A percentile compares a stretch with the other conserved stretches of the same genome.
These are phyloP conservation scores for Aspergillus sp. DNA, from an alignment of 2,329 filamentous ascomycete genomes.

Conservation along the genomic window DNA sequence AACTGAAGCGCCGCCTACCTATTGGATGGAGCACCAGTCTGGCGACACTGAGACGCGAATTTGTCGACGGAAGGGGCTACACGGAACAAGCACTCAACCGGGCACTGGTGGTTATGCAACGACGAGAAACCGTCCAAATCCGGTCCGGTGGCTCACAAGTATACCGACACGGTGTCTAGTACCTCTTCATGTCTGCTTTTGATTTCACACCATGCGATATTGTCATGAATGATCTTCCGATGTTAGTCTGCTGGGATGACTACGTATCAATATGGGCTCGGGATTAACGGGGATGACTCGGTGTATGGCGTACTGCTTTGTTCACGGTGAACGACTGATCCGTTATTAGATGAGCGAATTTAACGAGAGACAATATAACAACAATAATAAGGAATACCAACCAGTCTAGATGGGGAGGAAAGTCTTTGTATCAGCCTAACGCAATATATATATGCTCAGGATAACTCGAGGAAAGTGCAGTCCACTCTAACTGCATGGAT, in stretches of 20 bases:
- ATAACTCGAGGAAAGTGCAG: not conserved
- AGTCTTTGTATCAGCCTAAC: not conserved
- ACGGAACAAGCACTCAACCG: slow-evolving; percentile 83
- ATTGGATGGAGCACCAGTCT: slow-evolving; percentile 95
- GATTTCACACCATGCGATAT: slow-evolving; percentile 13
- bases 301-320: slow-evolving; percentile 22
- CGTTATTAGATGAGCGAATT: slow-evolving; percentile 6
- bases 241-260: slow-evolving; percentile 14
- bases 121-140: slow-evolving; percentile 70
- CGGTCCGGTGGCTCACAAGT: slow-evolving; percentile 53
- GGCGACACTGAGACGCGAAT: slow-evolving; percentile 81
- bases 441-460: not conserved
- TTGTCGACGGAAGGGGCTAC: slow-evolving; percentile 89
- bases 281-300: slow-evolving; percentile 22
- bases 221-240: slow-evolving; percentile 11
- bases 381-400: not conserved
- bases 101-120: slow-evolving; percentile 80
- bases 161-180: slow-evolving; percentile 49
- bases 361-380: slow-evolving; percentile 10
- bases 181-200: slow-evolving; percentile 6
- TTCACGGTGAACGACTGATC: not conserved
- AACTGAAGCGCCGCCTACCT: slow-evolving; percentile 81
- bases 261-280: slow-evolving; percentile 16
- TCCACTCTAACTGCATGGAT: not conserved
- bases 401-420: not conserved